A percentile compares a stretch with the other conserved stretches of the same genome.
phyloP scores from a whole-genome alignment of 176 grass and related monocot genomes.

The Oryza coarctata region DNA sequence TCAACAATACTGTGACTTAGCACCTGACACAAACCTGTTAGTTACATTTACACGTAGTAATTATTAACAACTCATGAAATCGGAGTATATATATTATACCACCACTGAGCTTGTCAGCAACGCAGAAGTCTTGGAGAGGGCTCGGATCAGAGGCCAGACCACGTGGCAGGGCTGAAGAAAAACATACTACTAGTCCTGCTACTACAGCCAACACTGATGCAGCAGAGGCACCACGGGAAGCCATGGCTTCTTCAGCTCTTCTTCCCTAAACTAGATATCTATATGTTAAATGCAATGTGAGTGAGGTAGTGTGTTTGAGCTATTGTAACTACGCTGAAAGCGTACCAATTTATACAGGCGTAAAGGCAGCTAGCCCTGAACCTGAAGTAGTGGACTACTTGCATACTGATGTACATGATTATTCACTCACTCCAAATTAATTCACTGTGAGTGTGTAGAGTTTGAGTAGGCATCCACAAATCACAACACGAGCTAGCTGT shows the following conservation, averaged over 20 bases:
- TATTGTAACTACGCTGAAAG: slow-evolving; percentile 10
- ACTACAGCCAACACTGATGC: slow-evolving; percentile 18
- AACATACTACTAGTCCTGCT: not conserved
- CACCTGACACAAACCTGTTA: not conserved
- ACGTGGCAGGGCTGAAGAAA: slow-evolving; percentile 13
- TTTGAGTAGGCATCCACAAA: slow-evolving; percentile 51
- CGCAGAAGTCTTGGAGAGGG: slow-evolving; percentile 74
- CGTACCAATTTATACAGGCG: slow-evolving; percentile 42
- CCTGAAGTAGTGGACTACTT: slow-evolving; percentile 29
- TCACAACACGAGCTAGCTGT: not conserved
- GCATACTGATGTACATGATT: slow-evolving; percentile 15
- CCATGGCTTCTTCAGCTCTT: slow-evolving; percentile 29
- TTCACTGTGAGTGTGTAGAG: slow-evolving; percentile 17
- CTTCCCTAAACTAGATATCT: not conserved
- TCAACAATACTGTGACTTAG: not conserved
- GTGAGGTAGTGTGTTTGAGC: not conserved
- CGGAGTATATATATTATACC: slow-evolving; percentile 28
- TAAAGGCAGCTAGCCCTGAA: slow-evolving; percentile 14
- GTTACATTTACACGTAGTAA: too few species aligned
- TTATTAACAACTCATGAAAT: not conserved
- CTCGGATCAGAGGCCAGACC: slow-evolving; percentile 52
- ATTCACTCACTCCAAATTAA: not conserved
- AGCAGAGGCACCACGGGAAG: slow-evolving; percentile 20
- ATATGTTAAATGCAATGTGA: not conserved
- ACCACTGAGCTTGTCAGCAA: slow-evolving; percentile 45